Evolutionary conservation across 148 eudicot species (phyloP).

Genomic region (Vaccinium vitisidaea): DNA sequence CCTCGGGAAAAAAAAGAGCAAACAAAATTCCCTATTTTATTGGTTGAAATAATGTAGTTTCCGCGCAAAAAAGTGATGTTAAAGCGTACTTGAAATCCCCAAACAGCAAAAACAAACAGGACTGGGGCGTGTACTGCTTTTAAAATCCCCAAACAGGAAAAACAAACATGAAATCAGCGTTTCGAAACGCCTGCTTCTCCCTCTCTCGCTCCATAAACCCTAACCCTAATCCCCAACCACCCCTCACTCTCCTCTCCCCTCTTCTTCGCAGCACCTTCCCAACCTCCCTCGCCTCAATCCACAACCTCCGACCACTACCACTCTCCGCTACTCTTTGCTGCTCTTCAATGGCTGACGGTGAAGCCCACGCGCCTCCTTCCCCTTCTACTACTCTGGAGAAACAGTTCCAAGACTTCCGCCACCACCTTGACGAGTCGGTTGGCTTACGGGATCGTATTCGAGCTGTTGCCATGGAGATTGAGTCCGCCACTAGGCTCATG

Average conservation of each 20-base stretch:
- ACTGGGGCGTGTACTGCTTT: background rate
- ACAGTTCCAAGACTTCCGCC: slow-evolving; percentile 70
- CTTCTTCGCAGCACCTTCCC: background rate
- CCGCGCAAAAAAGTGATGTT: too few relatives aligned
- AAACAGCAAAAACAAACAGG: too few relatives aligned
- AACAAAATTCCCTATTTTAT: too few relatives aligned
- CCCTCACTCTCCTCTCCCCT: background rate
- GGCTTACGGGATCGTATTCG: slow-evolving; percentile 61
- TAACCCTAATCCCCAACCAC: slow-evolving; percentile 35
- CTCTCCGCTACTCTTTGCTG: slow-evolving; percentile 8
- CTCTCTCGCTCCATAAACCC: slow-evolving; percentile 29
- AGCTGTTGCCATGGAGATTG: slow-evolving; percentile 62
- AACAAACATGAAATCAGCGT: slow-evolving; percentile 38
- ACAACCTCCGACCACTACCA: slow-evolving; percentile 20
- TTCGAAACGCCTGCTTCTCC: slow-evolving; percentile 42
- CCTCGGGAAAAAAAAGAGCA: too few relatives aligned
- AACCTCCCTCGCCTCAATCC: slow-evolving; percentile 1
- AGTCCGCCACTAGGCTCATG: slow-evolving; percentile 62
- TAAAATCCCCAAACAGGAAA: background rate
- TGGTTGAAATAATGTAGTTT: too few relatives aligned
- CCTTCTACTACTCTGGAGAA: slow-evolving; percentile 44
- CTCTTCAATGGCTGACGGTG: slow-evolving; percentile 48
- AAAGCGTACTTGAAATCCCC: too few relatives aligned
- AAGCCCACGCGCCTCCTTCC: slow-evolving; percentile 25
- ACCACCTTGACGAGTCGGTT: slow-evolving; percentile 64